These are phyloP conservation scores for Rubroboletus pulcherrimus DNA, from an alignment of 768 basidiomycete species.

Conservation along the genomic window DNA sequence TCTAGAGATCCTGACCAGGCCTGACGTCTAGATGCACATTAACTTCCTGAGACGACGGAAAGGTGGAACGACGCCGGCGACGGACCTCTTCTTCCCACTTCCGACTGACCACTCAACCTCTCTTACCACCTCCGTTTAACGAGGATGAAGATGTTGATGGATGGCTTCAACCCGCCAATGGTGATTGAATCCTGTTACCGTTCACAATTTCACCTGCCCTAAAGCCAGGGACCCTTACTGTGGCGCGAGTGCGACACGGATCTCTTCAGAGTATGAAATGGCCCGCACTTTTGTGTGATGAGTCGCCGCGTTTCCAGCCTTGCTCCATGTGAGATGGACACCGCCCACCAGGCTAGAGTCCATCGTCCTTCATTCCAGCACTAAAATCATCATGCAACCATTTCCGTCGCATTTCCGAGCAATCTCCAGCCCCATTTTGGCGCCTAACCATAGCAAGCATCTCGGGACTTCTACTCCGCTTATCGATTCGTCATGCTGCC, in stretches of 20 bases:
- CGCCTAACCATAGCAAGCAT: slow-evolving; percentile 13
- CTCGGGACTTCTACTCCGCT: slow-evolving; percentile 28
- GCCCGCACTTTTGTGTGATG: slow-evolving; percentile 1
- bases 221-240: slow-evolving; percentile 27
- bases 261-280: slow-evolving; percentile 13
- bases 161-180: slow-evolving; percentile 20
- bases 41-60: slow-evolving; percentile 11
- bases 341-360: slow-evolving; percentile 6
- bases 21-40: slow-evolving; percentile 35
- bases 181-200: slow-evolving; percentile 4
- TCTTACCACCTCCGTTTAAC: slow-evolving; percentile 63
- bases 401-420: slow-evolving; percentile 26
- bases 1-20: slow-evolving; percentile 40
- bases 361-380: slow-evolving; percentile 16
- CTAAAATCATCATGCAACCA: slow-evolving; percentile 16
- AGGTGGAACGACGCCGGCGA: slow-evolving; percentile 6
- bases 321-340: slow-evolving; percentile 7
- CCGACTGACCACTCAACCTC: slow-evolving; percentile 62
- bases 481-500: slow-evolving; percentile 28
- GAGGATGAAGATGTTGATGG: slow-evolving; percentile 48
- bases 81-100: slow-evolving; percentile 72
- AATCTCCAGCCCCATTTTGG: slow-evolving; percentile 18
- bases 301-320: slow-evolving; percentile 10
- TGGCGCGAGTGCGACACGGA: slow-evolving; percentile 20
- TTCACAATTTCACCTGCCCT: slow-evolving; percentile 31